These are phyloP conservation scores for Chlorella sp. DNA, from an alignment of 139 green algal species.

Conservation along the genomic window DNA sequence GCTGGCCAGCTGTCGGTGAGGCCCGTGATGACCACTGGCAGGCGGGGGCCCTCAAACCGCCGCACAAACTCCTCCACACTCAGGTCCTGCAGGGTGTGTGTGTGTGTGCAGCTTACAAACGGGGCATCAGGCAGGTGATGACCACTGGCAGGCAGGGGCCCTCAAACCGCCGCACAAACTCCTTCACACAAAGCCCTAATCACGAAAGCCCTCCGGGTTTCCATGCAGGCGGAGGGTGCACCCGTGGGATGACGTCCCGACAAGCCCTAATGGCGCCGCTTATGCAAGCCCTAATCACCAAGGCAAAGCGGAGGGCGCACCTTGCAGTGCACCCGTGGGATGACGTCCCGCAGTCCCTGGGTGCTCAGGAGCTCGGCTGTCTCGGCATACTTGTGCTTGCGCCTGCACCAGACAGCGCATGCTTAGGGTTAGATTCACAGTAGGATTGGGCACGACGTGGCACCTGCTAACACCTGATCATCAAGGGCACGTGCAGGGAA, in stretches of 20 bases:
- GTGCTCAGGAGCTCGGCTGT: slow-evolving; percentile 33
- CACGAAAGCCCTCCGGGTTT: too few species aligned
- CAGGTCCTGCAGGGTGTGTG: slow-evolving; percentile 60
- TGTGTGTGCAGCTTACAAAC: slow-evolving; percentile 66
- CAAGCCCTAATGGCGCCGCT: too few species aligned
- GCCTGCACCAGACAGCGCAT: too few species aligned
- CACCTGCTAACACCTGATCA: too few species aligned
- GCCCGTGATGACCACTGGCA: slow-evolving; percentile 67
- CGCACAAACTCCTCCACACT: slow-evolving; percentile 55
- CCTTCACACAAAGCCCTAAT: slow-evolving; percentile 38
- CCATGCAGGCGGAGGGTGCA: too few species aligned
- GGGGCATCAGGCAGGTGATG: slow-evolving; percentile 56
- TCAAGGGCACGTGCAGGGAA: too few species aligned
- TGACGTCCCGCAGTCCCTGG: slow-evolving; percentile 39
- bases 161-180: slow-evolving; percentile 71
- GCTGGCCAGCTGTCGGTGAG: slow-evolving; percentile 59
- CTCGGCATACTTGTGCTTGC: too few species aligned
- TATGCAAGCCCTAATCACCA: too few species aligned
- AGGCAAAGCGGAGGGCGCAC: slow-evolving; percentile 20
- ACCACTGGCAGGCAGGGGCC: slow-evolving; percentile 56
- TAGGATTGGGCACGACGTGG: too few species aligned
- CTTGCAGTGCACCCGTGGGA: slow-evolving; percentile 48
- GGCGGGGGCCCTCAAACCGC: slow-evolving; percentile 54
- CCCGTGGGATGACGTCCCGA: too few species aligned
- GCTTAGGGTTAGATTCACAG: too few species aligned